These are phyloP conservation scores for Smallanthus sonchifolius DNA, from an alignment of 129 eudicot species.

Conservation along the genomic window DNA sequence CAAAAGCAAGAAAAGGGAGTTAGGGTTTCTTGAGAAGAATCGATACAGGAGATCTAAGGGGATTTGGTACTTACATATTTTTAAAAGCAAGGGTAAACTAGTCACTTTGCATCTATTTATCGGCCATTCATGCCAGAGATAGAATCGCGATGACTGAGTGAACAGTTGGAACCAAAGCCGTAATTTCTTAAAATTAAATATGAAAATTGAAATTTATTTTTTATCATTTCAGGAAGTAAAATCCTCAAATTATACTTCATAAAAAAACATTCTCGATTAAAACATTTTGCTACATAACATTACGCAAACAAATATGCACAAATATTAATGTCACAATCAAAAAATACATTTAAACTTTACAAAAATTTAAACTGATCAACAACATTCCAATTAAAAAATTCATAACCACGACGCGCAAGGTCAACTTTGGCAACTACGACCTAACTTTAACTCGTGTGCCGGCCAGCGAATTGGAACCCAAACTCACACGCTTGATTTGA, in stretches of 20 bases:
- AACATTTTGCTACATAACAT: neutral
- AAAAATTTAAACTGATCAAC: neutral
- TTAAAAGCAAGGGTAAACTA: too few relatives aligned
- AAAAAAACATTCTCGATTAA: neutral
- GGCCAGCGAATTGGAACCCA: conserved; percentile 3
- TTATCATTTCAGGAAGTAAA: neutral
- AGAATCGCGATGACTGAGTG: too few relatives aligned
- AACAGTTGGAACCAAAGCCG: too few relatives aligned
- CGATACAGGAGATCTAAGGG: too few relatives aligned
- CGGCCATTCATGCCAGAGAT: too few relatives aligned
- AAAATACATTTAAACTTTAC: conserved; percentile 18
- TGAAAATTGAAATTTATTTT: too few relatives aligned
- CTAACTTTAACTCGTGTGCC: conserved; percentile 1
- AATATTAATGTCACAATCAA: neutral
- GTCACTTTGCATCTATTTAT: too few relatives aligned
- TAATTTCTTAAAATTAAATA: too few relatives aligned
- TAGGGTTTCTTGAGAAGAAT: too few relatives aligned
- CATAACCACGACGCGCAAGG: conserved; percentile 13
- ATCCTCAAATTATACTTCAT: neutral
- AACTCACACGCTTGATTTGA: conserved; percentile 1
- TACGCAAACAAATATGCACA: conserved; percentile 23
- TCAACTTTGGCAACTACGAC: conserved; percentile 20
- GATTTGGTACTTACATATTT: too few relatives aligned
- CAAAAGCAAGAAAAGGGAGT: too few relatives aligned
- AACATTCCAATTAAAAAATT: conserved; percentile 7